Conservation (phyloP, 2,329 filamentous ascomycete genomes). For the Penicillium sp. region DNA sequence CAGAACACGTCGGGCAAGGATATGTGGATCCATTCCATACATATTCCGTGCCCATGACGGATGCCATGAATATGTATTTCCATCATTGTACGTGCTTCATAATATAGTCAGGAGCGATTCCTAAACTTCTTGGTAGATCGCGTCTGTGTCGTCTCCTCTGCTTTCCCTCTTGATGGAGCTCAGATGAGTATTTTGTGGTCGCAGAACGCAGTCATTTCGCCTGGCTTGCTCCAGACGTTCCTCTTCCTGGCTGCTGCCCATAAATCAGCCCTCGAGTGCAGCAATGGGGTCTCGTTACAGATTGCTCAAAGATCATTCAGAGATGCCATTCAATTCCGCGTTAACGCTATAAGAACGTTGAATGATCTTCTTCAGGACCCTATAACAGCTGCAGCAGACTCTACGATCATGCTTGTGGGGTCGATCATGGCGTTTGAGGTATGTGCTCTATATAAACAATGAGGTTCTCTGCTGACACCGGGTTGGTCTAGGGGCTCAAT, state of each 20-base stretch:
- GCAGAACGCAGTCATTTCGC: neutral
- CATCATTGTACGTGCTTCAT: neutral
- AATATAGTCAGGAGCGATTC: neutral
- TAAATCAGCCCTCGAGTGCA: neutral
- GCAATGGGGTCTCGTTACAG: neutral
- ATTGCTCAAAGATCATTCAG: neutral
- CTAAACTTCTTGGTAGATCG: neutral
- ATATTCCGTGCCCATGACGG: neutral
- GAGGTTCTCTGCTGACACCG: neutral
- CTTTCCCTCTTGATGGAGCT: neutral
- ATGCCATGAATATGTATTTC: neutral
- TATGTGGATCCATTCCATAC: neutral
- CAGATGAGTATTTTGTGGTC: neutral
- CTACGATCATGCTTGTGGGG: neutral
- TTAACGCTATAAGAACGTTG: neutral
- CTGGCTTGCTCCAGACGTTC: neutral
- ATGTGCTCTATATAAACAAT: neutral
- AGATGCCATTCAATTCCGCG: neutral
- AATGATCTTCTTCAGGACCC: neutral
- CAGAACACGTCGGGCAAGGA: neutral
- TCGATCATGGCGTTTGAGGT: neutral
- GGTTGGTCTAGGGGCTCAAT: neutral
- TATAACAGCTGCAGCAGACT: neutral
- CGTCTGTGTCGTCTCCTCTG: neutral
- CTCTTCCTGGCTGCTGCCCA: neutral